Evolutionary conservation across 163 green algal species (phyloP).

Genomic region (Prototheca cutis): DNA sequence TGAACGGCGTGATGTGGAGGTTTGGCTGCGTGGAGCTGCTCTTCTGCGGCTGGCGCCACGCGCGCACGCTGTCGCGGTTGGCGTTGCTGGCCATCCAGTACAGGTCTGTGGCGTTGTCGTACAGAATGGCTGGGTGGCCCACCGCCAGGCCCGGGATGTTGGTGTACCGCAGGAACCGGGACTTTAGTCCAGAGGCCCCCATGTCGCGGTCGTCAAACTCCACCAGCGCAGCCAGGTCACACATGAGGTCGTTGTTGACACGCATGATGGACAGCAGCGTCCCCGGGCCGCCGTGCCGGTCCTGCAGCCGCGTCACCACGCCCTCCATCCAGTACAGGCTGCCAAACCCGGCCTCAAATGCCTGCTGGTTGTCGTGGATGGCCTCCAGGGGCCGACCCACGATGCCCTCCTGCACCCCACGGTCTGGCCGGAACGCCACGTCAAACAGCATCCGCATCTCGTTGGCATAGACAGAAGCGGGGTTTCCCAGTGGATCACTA

Average conservation of each 20-base stretch:
- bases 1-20: conserved; percentile 26
- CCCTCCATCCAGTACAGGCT: conserved; percentile 35
- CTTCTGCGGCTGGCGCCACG: conserved; percentile 14
- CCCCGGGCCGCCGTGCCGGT: conserved; percentile 16
- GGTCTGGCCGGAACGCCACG: conserved; percentile 17
- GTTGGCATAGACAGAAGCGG: conserved; percentile 15
- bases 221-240: conserved; percentile 26
- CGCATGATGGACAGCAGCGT: conserved; percentile 27
- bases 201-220: conserved; percentile 12
- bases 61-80: conserved; percentile 15
- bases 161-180: conserved; percentile 25
- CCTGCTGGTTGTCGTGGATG: conserved; percentile 7
- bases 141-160: conserved; percentile 19
- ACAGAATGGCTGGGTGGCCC: conserved; percentile 23
- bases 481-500: conserved; percentile 20
- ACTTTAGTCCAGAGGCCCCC: not conserved
- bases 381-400: conserved; percentile 15
- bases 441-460: conserved; percentile 24
- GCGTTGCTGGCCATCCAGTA: conserved; percentile 31
- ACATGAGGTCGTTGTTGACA: conserved; percentile 33
- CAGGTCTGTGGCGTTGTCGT: conserved; percentile 18
- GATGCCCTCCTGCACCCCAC: conserved; percentile 17
- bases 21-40: not conserved
- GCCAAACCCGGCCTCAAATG: conserved; percentile 25
- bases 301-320: conserved; percentile 21